phyloP scores from a whole-genome alignment of 768 basidiomycete genomes.

The Hebeloma cylindrosporum region DNA sequence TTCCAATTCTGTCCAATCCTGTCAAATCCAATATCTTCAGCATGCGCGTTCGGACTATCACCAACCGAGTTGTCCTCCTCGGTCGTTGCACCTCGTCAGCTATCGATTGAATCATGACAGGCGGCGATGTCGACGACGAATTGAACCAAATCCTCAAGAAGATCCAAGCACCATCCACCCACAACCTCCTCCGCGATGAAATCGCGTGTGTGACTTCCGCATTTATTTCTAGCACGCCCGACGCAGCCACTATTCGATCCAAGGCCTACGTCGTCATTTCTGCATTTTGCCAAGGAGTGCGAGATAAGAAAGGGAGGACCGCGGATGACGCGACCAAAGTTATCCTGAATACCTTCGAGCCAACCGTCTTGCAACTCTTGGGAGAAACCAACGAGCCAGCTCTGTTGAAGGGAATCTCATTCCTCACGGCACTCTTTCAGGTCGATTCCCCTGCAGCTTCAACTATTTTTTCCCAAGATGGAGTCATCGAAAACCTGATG shows the following conservation, averaged over 20 bases:
- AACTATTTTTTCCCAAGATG: slow-evolving; percentile 62
- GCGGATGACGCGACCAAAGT: slow-evolving; percentile 49
- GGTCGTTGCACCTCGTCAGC: background rate
- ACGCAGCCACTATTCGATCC: slow-evolving; percentile 43
- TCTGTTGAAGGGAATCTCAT: slow-evolving; percentile 56
- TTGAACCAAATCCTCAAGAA: slow-evolving; percentile 34
- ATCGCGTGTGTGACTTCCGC: slow-evolving; percentile 49
- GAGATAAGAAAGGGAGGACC: slow-evolving; percentile 36
- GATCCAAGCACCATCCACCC: slow-evolving; percentile 27
- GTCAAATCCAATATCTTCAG: too few relatives aligned
- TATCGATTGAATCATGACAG: slow-evolving; percentile 12
- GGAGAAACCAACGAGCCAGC: slow-evolving; percentile 55
- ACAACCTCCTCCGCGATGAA: slow-evolving; percentile 54
- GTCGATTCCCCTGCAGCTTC: slow-evolving; percentile 73
- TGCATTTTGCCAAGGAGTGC: slow-evolving; percentile 61
- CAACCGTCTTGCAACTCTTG: slow-evolving; percentile 48
- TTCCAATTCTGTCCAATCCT: slow-evolving; percentile 8
- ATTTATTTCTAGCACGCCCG: slow-evolving; percentile 49
- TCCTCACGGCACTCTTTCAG: slow-evolving; percentile 80
- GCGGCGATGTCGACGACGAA: slow-evolving; percentile 18
- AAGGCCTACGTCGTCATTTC: slow-evolving; percentile 74
- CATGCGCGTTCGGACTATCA: too few relatives aligned
- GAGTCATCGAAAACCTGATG: slow-evolving; percentile 59
- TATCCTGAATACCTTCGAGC: slow-evolving; percentile 51
- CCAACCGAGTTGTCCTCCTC: background rate